Evolutionary conservation across 1,139 yeast genomes (phyloP).

Genomic region (Diutina ranongensis): DNA sequence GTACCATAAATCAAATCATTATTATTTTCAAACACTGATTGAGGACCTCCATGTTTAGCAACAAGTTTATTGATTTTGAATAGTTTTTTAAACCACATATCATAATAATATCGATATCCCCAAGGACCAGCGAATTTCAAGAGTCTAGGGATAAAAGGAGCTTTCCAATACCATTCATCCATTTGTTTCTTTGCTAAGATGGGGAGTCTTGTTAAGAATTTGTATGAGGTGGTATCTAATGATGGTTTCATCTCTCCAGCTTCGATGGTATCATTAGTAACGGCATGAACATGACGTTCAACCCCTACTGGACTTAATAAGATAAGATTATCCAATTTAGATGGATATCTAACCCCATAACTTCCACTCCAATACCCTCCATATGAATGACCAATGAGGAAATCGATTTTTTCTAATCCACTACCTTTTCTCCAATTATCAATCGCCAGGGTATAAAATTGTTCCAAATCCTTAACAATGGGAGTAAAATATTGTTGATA

Average conservation of each 20-base stretch:
- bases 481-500: slow-evolving; percentile 29
- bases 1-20: slow-evolving; percentile 30
- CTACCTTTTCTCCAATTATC: slow-evolving; percentile 27
- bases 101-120: slow-evolving; percentile 34
- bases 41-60: slow-evolving; percentile 22
- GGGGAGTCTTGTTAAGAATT: slow-evolving; percentile 36
- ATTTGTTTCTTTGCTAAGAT: slow-evolving; percentile 21
- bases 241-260: slow-evolving; percentile 17
- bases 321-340: slow-evolving; percentile 49
- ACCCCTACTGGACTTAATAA: slow-evolving; percentile 89
- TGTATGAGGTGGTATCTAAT: slow-evolving; percentile 25
- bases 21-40: slow-evolving; percentile 13
- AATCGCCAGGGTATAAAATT: slow-evolving; percentile 25
- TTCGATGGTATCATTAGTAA: slow-evolving; percentile 24
- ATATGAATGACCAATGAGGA: slow-evolving; percentile 32
- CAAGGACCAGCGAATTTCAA: slow-evolving; percentile 38
- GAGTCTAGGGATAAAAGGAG: slow-evolving; percentile 28
- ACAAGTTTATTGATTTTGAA: slow-evolving; percentile 34
- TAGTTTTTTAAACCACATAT: slow-evolving; percentile 34
- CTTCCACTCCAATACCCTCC: slow-evolving; percentile 39
- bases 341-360: slow-evolving; percentile 35
- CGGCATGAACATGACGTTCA: slow-evolving; percentile 57
- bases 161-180: slow-evolving; percentile 27
- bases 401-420: slow-evolving; percentile 25
- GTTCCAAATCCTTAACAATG: slow-evolving; percentile 28